Conservation (phyloP, 2,329 filamentous ascomycete species). For the Colletotrichum sansevieriae region DNA sequence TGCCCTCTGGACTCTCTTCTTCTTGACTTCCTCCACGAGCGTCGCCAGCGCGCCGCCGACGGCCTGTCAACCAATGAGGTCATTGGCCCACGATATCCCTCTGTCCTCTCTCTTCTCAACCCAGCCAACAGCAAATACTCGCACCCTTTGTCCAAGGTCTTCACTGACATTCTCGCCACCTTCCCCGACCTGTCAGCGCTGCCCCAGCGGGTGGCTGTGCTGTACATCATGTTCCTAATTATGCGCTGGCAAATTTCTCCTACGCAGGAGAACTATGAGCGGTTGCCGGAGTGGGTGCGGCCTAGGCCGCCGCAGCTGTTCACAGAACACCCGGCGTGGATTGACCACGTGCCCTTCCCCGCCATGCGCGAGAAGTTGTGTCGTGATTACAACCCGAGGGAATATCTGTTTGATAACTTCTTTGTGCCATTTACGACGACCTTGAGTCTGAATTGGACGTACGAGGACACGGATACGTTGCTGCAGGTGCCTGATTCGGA, state of each 20-base stretch:
- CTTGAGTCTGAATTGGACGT: slow-evolving; percentile 86
- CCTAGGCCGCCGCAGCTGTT: slow-evolving; percentile 77
- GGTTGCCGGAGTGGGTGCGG: slow-evolving; percentile 79
- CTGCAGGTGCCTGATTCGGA: slow-evolving; percentile 69
- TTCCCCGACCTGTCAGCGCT: slow-evolving; percentile 84
- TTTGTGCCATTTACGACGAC: slow-evolving; percentile 86
- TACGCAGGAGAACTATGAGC: slow-evolving; percentile 82
- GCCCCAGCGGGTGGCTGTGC: slow-evolving; percentile 84
- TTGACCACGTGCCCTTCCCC: slow-evolving; percentile 86
- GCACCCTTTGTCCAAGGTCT: slow-evolving; percentile 85
- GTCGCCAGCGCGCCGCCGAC: slow-evolving; percentile 74
- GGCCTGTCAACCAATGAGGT: slow-evolving; percentile 75
- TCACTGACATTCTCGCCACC: slow-evolving; percentile 86
- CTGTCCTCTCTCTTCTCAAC: slow-evolving; percentile 82
- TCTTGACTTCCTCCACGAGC: slow-evolving; percentile 81
- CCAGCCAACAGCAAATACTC: slow-evolving; percentile 72
- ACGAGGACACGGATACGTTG: slow-evolving; percentile 79
- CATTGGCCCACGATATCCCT: slow-evolving; percentile 83
- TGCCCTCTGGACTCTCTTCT: slow-evolving; percentile 85
- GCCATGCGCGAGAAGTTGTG: slow-evolving; percentile 78
- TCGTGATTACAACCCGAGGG: slow-evolving; percentile 58
- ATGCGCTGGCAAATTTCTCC: slow-evolving; percentile 90
- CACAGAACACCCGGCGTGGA: slow-evolving; percentile 81
- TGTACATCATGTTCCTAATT: slow-evolving; percentile 88
- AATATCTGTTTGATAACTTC: slow-evolving; percentile 82